Base-by-base conservation (phyloP, 176 grass and related monocot species). In the Triticum turgidum region DNA sequence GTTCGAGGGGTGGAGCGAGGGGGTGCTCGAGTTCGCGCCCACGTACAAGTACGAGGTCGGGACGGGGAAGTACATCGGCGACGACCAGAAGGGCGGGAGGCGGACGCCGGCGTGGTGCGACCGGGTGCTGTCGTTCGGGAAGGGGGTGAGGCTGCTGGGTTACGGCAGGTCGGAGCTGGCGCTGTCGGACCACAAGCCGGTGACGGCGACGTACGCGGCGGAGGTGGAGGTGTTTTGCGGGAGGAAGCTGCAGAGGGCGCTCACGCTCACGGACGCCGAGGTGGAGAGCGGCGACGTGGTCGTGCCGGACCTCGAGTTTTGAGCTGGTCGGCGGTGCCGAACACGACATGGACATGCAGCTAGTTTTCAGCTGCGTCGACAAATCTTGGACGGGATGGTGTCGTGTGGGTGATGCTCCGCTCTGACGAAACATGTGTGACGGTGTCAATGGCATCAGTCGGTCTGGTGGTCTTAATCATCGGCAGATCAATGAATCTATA, bases 31-130 rank as follows among this genome's bases (percentile, higher is more conserved):
- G 79, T 98, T 98, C 70, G 91, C 96, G 45, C 96, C 96, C 9
- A 98, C 96, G 12, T 98, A 96, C 85, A 98, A 96, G 88, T 96
- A 96, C 64, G 91, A 87, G 71, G 6, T 91, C 7, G 76, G 89
- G 76, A 96, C 92, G 7, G 67, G 38, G 1, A 96, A 91, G 65
- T 98, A 94, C 85, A 71, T 91, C 73, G 87, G 70, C 86, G 91
- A 98, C 77, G 91, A 98, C 78, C 89, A 85, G 17, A 95, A 49
- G 17, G 91, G 90, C 5, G 87, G 93, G 27, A 87, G 86, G 29
- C 86, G 97, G 90, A 90, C 89, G 73, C 94, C 97, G 56, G 97
- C 94, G 74, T 96, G 97, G 97, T 96, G 97, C 29, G 97, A 96
- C 61, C 61, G 97, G 49, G 84, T 98, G 27, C 59, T 96, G 38